Conservation (phyloP, 805 yeast species). For the Saturnispora quitensis region DNA sequence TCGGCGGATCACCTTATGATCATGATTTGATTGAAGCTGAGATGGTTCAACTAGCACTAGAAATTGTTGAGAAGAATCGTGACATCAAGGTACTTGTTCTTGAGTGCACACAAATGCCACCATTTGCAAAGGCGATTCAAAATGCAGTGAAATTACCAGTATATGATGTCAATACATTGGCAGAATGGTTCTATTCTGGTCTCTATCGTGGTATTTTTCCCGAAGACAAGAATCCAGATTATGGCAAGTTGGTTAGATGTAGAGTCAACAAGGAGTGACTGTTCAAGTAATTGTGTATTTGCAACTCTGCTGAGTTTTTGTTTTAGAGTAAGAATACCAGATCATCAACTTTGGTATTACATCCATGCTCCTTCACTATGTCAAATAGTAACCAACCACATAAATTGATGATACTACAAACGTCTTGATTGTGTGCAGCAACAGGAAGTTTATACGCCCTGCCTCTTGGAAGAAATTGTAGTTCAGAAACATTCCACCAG, state of each 20-base stretch:
- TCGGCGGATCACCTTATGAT: conserved; percentile 20
- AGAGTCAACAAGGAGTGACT: conserved; percentile 21
- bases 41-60: conserved; percentile 18
- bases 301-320: not conserved
- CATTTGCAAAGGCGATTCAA: conserved; percentile 25
- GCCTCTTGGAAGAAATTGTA: conserved; percentile 2
- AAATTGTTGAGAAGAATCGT: conserved; percentile 15
- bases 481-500: conserved; percentile 1
- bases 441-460: conserved; percentile 4
- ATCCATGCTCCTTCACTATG: conserved; percentile 4
- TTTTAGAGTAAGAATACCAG: conserved; percentile 1
- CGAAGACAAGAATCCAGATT: conserved; percentile 17
- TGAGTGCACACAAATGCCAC: conserved; percentile 31
- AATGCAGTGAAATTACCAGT: conserved; percentile 23
- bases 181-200: conserved; percentile 27
- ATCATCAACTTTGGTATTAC: not conserved
- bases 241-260: conserved; percentile 18
- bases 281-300: not conserved
- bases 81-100: conserved; percentile 25
- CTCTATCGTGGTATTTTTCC: conserved; percentile 16
- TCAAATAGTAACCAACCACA: conserved; percentile 4
- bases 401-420: not conserved
- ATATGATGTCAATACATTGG: conserved; percentile 27
- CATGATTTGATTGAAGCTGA: conserved; percentile 22
- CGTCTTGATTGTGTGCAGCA: not conserved